Base-by-base conservation (phyloP, 345 rosid species). In the Conringia planisiliqua region DNA sequence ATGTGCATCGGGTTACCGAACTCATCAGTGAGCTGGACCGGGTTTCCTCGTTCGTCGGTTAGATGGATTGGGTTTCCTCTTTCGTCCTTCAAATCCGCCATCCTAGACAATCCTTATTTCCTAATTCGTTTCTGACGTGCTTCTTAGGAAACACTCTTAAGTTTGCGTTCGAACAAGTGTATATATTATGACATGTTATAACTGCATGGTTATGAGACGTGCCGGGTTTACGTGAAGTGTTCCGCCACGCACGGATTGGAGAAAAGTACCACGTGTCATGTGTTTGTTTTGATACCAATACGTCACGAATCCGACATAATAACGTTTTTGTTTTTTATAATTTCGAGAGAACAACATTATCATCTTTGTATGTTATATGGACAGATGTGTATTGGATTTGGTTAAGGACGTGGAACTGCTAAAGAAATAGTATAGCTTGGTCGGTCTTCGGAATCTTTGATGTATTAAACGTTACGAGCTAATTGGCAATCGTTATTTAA, bases 61-160 rank as follows among this genome's bases (percentile, higher is more conserved):
- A 87, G 79, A 47, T 69, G 78, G 67, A 89, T 50, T 4, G 83
- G 86, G 56, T 87, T 89, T 3, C 90, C 96, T 10, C 66, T 9
- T 44, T 85, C 86, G 38, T 93, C 97, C 68, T 78, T 73, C 62
- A 93, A 8, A 36, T 85, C 80, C 1, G 95, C 87, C 94, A 88
- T 90, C 32, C 10, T 36, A 5, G n/a, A n/a, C 63, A 52, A 48
- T 43, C 68, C 51, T 20, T 13, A 27, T 27, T 44, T 46, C 17
- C 50, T 26, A 54, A 6, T n/a, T 62, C 18, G 20, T 14, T 18
- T 27, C 20, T 7, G 7, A 39, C 43, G 50, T 10, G 32, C 32
- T 42, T 39, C 52, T 50, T 26, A 13, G 17, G 30, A 47, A 16
- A 61, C 10, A 48, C 55, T 66, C 0, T 17, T 36, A 3, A n/a